Conservation (phyloP, 2,329 filamentous ascomycete species). For the Phyllachora maydis region DNA sequence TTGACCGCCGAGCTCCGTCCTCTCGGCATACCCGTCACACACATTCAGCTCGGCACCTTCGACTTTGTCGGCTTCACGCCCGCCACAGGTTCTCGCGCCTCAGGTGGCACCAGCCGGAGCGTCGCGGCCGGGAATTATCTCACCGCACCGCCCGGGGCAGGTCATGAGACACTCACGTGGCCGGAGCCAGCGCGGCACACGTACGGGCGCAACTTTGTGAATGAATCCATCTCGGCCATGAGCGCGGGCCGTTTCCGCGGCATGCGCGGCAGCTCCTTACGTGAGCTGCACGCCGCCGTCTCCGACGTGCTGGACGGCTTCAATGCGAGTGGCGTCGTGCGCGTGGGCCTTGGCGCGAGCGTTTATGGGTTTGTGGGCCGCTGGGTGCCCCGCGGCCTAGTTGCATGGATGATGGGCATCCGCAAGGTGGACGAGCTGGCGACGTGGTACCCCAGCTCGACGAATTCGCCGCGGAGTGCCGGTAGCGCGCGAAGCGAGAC, state of each 20-base stretch:
- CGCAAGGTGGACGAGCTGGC: conserved; percentile 36
- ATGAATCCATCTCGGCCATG: conserved; percentile 31
- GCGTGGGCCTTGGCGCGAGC: conserved; percentile 67
- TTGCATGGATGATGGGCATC: conserved; percentile 89
- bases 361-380: conserved; percentile 72
- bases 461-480: conserved; percentile 6
- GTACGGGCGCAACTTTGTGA: conserved; percentile 42
- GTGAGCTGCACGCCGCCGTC: conserved; percentile 67
- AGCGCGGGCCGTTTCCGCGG: conserved; percentile 35
- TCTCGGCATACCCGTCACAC: conserved; percentile 58
- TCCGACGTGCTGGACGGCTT: conserved; percentile 69
- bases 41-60: conserved; percentile 81
- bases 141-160: conserved; percentile 21
- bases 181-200: conserved; percentile 34
- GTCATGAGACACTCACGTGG: conserved; percentile 47
- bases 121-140: too few species aligned
- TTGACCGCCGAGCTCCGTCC: conserved; percentile 61
- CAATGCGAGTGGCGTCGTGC: conserved; percentile 39
- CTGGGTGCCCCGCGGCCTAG: conserved; percentile 55
- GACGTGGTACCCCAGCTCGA: conserved; percentile 22
- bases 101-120: conserved; percentile 12
- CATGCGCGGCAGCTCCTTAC: conserved; percentile 47
- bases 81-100: conserved; percentile 10
- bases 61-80: conserved; percentile 53
- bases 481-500: too few species aligned